Base-by-base conservation (phyloP, 208 protist genomes). In the Acanthamoeba sp. region DNA sequence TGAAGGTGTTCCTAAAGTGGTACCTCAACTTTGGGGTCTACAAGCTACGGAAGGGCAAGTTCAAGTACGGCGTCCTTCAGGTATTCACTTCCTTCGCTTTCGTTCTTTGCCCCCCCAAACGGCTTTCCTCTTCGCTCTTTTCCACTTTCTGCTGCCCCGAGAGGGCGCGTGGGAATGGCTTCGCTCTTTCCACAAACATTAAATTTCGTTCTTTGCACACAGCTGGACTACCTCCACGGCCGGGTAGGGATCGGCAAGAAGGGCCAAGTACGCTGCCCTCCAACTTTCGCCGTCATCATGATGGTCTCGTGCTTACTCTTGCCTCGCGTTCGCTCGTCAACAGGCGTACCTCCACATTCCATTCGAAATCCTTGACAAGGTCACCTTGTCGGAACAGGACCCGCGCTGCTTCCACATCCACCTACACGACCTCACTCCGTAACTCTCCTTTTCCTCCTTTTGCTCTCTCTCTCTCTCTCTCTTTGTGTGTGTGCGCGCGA, bases 11-110 rank as follows among this genome's bases (percentile, higher is more conserved):
- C 36, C 42, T 93, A 1, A 73, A 93, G 52, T 93, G 59, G 89
- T 93, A 93, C 89, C 59, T 93, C 69, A 93, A 93, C 89, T 93
- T 93, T 82, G 89, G 48, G n/a, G 89, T 93, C 27, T 93, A 57
- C 69, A 48, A 40, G 64, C 64, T 93, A 4, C 45, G 80, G 32
- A 93, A 82, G 45, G 89, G 89, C 64, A 93, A 82, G 52, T 82
- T 82, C 48, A 93, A 93, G 38, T 22, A 57, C 38, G 66, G 69
- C n/a, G 89, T 80, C 20, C 66, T 93, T 24, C 89, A 93, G 69
- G 76, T 85, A 6, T 18, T 6, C 29, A 4, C 22, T 50, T 3
- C 29, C 40, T 50, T 50, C 38, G 5, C 71, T 82, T 50, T 82
- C 38, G 71, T n/a, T 40, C 18, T 85, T 57, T 34, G 1, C 42